A percentile compares a stretch with the other conserved stretches of the same genome.
phyloP scores from a whole-genome alignment of 208 protist species.

The Herpetomonas samuelpessoai region DNA sequence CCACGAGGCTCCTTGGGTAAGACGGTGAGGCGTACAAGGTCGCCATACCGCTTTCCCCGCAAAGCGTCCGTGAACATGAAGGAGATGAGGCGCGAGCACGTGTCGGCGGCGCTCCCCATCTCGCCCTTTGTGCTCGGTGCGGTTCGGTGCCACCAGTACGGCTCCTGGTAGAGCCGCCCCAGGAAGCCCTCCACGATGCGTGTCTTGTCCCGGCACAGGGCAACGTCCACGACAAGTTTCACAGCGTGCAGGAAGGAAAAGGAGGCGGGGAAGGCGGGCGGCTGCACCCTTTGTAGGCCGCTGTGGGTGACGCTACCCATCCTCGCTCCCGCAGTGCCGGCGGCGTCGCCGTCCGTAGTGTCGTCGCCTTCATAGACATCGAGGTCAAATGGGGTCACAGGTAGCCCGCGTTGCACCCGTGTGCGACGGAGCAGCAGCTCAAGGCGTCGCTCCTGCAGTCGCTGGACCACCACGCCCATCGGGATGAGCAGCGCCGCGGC shows the following conservation, averaged over 20 bases:
- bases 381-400: slow-evolving; percentile 4
- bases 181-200: slow-evolving; percentile 73
- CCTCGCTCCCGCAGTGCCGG: too few species aligned
- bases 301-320: too few species aligned
- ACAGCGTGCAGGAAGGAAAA: slow-evolving; percentile 41
- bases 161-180: slow-evolving; percentile 45
- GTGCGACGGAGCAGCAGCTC: slow-evolving; percentile 24
- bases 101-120: slow-evolving; percentile 38
- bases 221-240: slow-evolving; percentile 70
- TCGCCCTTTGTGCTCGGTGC: slow-evolving; percentile 9
- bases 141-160: slow-evolving; percentile 63
- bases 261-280: background rate
- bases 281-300: too few species aligned
- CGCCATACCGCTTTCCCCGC: slow-evolving; percentile 44
- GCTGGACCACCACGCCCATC: slow-evolving; percentile 63
- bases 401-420: background rate
- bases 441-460: slow-evolving; percentile 57
- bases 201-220: slow-evolving; percentile 72
- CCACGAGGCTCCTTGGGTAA: slow-evolving; percentile 16
- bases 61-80: slow-evolving; percentile 53
- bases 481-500: slow-evolving; percentile 72
- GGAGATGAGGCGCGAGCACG: slow-evolving; percentile 41
- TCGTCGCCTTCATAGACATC: background rate
- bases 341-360: background rate
- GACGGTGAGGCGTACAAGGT: slow-evolving; percentile 56